Evolutionary conservation across 2,329 filamentous ascomycete species (phyloP), one percentile per base, ranked within the genome.

Genomic region (Aureobasidium uvarum): DNA sequence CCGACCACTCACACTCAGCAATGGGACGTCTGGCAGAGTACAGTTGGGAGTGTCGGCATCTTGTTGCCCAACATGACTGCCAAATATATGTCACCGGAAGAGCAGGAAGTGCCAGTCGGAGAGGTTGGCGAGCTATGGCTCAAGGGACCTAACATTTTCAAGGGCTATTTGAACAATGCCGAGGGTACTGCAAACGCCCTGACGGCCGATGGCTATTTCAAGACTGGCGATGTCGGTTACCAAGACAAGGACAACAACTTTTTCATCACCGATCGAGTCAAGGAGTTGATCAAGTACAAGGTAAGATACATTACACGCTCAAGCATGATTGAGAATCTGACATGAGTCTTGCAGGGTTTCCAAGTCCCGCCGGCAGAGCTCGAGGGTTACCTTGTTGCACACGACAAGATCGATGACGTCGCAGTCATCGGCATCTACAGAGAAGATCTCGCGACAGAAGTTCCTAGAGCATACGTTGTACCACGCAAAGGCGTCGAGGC

Each of bases 241-340:
- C 85, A 90, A 71, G 91, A 96, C 73, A 79, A 83, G 52, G 83
- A 90, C 58, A 90, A 90, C 36, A 91, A 96, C 73, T 91, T 96
- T 72, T 96, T 88, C 80, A 94, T 96, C 74, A 96, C 93, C 0
- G 93, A 97, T 74, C 88, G 92, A 7, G 82, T 92, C 41, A 92
- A 91, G 79, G 85, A 87, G 74, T 72, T 87, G 65, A 87, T 87
- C 73, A 86, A 89, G 76, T 89, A 85, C 75, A 89, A 91, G 76
- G 60, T 63, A 45, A 33, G 48, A 11, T 20, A 4, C 38, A 28
- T 6, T 33, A 28, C 20, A 13, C 38, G 10, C 10, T 45, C 14
- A 54, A 54, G 8, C 69, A 38, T 20, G 41, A 25, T 23, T 23
- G 6, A 20, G n/a, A n/a, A 38, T 25, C 50, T 54, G n/a, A 54